Percentiles rank a stretch among this genome's conserved stretches.
Evolutionary conservation across 306 rosid species (phyloP).

Genomic region (Amphicarpaea edgeworthii): DNA sequence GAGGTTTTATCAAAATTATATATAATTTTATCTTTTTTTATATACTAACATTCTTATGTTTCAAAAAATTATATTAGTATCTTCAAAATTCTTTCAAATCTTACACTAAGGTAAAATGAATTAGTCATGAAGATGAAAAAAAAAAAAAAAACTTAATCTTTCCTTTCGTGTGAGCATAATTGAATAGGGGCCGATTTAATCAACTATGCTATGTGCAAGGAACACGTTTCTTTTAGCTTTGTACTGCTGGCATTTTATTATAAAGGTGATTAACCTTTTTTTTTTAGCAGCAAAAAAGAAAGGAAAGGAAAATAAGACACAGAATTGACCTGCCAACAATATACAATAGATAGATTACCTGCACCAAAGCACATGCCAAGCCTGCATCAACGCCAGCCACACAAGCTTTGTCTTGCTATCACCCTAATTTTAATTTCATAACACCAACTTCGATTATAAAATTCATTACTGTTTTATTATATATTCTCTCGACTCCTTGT

Average conservation of each 20-base stretch:
- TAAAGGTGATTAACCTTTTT: slow-evolving; percentile 38
- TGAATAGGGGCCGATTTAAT: not conserved
- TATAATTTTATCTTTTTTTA: too few species aligned
- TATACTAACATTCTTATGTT: too few species aligned
- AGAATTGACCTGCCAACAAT: slow-evolving; percentile 49
- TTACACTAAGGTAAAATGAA: not conserved
- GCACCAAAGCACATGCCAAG: slow-evolving; percentile 26
- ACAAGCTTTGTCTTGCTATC: slow-evolving; percentile 37
- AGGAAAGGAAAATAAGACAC: slow-evolving; percentile 1
- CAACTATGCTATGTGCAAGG: not conserved
- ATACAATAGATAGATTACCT: slow-evolving; percentile 44
- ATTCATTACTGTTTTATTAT: not conserved
- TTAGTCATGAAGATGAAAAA: not conserved
- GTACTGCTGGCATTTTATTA: not conserved
- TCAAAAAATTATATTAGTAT: too few species aligned
- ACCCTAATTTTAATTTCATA: slow-evolving; percentile 9
- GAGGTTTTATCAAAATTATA: too few species aligned
- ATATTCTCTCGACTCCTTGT: too few species aligned
- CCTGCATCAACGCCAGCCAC: slow-evolving; percentile 38
- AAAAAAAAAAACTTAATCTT: not conserved
- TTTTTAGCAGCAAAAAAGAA: slow-evolving; percentile 20
- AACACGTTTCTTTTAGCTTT: slow-evolving; percentile 29
- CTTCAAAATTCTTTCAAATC: too few species aligned
- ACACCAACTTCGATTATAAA: slow-evolving; percentile 23
- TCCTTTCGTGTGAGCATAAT: too few species aligned